phyloP scores from a whole-genome alignment of 192 early-diverging fungal genomes.

The Dimargaris cristalligena region DNA sequence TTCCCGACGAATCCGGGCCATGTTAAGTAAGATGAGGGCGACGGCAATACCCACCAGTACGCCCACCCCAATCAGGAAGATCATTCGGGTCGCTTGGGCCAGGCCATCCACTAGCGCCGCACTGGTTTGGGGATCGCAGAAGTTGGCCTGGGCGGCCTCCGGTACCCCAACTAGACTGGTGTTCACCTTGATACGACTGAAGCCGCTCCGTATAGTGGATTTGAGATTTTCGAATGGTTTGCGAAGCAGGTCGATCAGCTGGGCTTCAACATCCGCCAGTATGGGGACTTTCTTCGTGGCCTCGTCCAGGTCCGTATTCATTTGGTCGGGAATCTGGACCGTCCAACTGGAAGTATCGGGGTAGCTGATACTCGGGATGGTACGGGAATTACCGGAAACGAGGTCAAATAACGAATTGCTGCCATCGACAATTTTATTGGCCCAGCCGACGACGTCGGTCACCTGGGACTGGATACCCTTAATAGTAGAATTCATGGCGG shows the following conservation, averaged over 20 bases:
- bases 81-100: background rate
- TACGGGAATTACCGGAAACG: background rate
- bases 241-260: background rate
- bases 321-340: background rate
- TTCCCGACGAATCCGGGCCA: background rate
- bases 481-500: background rate
- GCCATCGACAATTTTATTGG: background rate
- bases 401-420: background rate
- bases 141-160: background rate
- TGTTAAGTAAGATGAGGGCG: background rate
- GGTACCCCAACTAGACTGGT: background rate
- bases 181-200: background rate
- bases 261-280: background rate
- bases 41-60: background rate
- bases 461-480: background rate
- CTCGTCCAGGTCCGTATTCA: background rate
- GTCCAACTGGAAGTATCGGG: constrained; percentile 3
- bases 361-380: background rate
- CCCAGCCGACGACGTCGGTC: background rate
- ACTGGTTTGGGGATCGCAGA: background rate
- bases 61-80: constrained; percentile 1
- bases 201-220: background rate
- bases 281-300: constrained; percentile 5
- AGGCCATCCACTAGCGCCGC: background rate
- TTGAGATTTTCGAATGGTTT: constrained; percentile 8